Evolutionary conservation across 495 filamentous ascomycete genomes (phyloP), one percentile per base, ranked within the genome.

Genomic region (Podospora tetraspora): DNA sequence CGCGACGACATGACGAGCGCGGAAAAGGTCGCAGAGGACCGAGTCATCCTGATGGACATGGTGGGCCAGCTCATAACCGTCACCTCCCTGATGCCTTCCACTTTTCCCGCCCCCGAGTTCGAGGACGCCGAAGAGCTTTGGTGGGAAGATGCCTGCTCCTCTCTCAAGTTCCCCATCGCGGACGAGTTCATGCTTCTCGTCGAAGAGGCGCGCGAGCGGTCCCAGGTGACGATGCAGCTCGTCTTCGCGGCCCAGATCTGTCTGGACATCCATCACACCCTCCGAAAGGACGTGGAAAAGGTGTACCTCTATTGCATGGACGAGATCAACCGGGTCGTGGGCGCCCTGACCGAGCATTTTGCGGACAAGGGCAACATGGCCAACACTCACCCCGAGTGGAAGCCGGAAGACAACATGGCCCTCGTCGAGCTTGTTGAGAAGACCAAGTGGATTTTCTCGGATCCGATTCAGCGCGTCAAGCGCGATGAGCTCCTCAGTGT

Each of bases 221-320:
- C 61, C 27, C 8, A 72, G 3, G 57, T 80, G 2, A 63, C 79
- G 8, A 63, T 80, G 2, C 75, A 72, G 59, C 68, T 75, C 3
- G 73, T 81, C 1, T 81, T 83, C 61, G 76, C 80, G 25, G 73
- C 73, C 3, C 80, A 82, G 22, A 59, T 77, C n/a, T 82, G 77
- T 57, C 73, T 82, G 5, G 79, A 83, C 52, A 78, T 77, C n/a
- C 75, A 77, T 59, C 76, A 81, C 59, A 66, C 58, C 0, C 69
- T 82, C 2, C 60, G 74, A 10, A 67, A 34, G 2, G 43, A 70
- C 7, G 67, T 72, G 9, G 30, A 52, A 0, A 57, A 59, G 34
- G 62, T 66, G 6, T 75, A 71, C 43, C 12, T 64, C 2, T 68
- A 70, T 12, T 63, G 79, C 22, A n/a, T 64, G 58, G 65, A 67